Evolutionary conservation across 2,329 filamentous ascomycete species (phyloP).

Genomic region (Amylocarpus encephaloides): DNA sequence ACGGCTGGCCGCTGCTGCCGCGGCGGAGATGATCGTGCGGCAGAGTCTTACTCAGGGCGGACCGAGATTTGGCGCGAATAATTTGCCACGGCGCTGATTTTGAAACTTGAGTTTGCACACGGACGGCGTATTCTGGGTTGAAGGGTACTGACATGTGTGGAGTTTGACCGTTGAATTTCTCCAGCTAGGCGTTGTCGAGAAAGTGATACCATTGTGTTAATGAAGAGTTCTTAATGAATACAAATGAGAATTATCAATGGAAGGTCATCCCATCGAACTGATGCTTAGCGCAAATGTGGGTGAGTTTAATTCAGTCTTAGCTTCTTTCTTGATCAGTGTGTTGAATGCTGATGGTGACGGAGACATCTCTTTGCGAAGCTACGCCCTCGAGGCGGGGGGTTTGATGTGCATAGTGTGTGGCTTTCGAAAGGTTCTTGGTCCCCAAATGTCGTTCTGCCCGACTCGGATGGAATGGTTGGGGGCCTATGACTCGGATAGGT

Average conservation of each 20-base stretch:
- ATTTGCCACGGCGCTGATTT: conserved; percentile 28
- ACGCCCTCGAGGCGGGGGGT: too few species aligned
- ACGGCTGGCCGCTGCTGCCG: conserved; percentile 79
- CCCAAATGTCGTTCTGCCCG: too few species aligned
- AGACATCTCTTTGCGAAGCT: too few species aligned
- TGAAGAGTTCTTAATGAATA: not conserved
- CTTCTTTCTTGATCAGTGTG: too few species aligned
- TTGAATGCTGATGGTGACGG: too few species aligned
- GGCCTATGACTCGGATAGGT: too few species aligned
- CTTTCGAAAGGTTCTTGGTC: too few species aligned
- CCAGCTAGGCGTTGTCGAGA: conserved; percentile 8
- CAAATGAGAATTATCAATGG: not conserved
- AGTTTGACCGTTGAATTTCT: not conserved
- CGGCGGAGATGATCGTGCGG: conserved; percentile 88
- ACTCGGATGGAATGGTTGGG: too few species aligned
- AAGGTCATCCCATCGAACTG: too few species aligned
- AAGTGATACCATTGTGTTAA: conserved; percentile 22
- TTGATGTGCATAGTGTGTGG: too few species aligned
- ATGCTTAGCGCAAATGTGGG: too few species aligned
- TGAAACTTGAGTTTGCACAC: not conserved
- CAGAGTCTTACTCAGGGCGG: conserved; percentile 66
- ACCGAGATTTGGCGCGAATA: conserved; percentile 31
- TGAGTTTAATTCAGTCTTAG: too few species aligned
- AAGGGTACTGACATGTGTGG: not conserved
- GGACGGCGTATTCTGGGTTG: not conserved